Base-by-base conservation (phyloP, 2,329 filamentous ascomycete species). In the Fusarium nurragi region DNA sequence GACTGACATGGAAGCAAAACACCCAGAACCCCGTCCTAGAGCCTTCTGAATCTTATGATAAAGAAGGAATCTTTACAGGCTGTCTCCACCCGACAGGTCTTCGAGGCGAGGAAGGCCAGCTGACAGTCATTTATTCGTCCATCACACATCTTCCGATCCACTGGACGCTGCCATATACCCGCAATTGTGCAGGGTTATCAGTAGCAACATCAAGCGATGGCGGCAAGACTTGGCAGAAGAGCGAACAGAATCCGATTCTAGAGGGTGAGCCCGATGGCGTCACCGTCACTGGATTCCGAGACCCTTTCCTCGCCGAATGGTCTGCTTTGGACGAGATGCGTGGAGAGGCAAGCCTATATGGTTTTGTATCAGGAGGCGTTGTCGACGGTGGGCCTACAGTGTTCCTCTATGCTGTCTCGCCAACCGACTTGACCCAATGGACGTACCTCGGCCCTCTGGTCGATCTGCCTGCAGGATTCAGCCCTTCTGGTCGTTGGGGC, bases 41-140 rank as follows among this genome's bases (percentile, higher is more conserved):
- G 14, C 79, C 78, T 0, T 66, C 52, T 73, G 76, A 75, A 37
- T 73, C 74, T 9, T 85, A 85, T 66, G 81, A 86, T 54, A 76
- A 79, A 3, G 74, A 84, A 13, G 83, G 83, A 1, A 80, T 85
- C 28, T 86, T 86, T 69, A 83, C 80, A 6, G 84, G 84, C 5
- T 83, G 81, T 34, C 77, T 78, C 5, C 78, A 81, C 60, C 80
- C 83, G 2, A 79, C 82, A 9, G 83, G 83, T 13, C 70, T 82
- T 0, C 64, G 77, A 5, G 82, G 81, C 28, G 77, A 82, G 30
- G 52, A 71, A 12, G 69, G 55, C 10, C 69, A 73, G 22, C 62
- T 78, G 13, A 75, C 70, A 11, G 64, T 74, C 5, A 63, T 78
- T 5, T 79, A 79, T 54, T 73, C 77, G 3, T 77, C 76, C 8